These are phyloP conservation scores for Leccinum ponderosum DNA, from an alignment of 1,284 basidiomycete genomes.

Conservation along the genomic window DNA sequence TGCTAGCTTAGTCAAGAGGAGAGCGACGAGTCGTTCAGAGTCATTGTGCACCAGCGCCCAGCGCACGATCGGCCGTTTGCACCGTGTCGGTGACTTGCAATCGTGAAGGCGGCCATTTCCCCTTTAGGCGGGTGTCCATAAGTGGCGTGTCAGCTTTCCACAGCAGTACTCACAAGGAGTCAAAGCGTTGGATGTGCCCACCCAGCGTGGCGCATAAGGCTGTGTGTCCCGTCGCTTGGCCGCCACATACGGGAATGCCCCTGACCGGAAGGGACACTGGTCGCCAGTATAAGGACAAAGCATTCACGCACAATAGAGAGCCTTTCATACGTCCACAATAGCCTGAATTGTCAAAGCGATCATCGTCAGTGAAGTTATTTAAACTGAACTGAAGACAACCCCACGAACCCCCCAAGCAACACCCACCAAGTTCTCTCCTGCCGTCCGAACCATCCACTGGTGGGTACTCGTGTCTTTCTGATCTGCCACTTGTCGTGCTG, in stretches of 20 bases:
- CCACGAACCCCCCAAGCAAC: neutral
- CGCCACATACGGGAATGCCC: conserved; percentile 22
- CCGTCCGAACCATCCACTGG: neutral
- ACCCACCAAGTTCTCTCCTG: neutral
- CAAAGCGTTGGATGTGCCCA: conserved; percentile 9
- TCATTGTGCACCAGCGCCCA: neutral
- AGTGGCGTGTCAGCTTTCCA: neutral
- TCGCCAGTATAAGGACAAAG: conserved; percentile 19
- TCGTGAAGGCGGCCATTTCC: neutral
- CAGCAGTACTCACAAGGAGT: conserved; percentile 14
- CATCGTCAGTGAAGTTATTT: conserved; percentile 16
- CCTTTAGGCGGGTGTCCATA: neutral
- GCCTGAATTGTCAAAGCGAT: conserved; percentile 19
- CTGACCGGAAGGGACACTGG: conserved; percentile 12
- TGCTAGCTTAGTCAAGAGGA: neutral
- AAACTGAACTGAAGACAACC: conserved; percentile 8
- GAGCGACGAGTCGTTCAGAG: too few species aligned
- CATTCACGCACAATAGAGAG: conserved; percentile 18
- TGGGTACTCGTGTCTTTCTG: conserved; percentile 1
- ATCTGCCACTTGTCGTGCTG: neutral
- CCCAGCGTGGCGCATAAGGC: conserved; percentile 1
- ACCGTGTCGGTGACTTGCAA: neutral
- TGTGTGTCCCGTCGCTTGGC: conserved; percentile 7
- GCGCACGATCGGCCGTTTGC: neutral
- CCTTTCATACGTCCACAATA: conserved; percentile 8